Base-by-base conservation (phyloP, 768 basidiomycete genomes). In the Auricularia auricula-judae region DNA sequence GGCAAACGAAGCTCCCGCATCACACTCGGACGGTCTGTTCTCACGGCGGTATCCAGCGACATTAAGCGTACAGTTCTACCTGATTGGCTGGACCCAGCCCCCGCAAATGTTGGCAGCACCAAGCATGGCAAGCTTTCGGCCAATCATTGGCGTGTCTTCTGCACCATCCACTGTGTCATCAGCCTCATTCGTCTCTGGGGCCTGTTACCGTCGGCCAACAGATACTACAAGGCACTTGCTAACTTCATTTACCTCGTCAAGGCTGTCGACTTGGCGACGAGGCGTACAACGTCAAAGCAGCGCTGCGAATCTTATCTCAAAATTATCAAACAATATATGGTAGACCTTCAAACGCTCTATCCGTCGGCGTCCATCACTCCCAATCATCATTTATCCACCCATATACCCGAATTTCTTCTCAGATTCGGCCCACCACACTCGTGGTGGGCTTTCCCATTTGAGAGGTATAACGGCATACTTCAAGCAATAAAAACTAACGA, bases 221-320 rank as follows among this genome's bases (percentile, higher is more conserved):
- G 66, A 67, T 1, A 54, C 18, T 2, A 67, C 67, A 44, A 66
- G 36, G 34, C 34, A n/a, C 56, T 60, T 21, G 33, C 4, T 10
- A 76, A 77, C 64, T 76, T 74, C 64, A 66, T 77, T 64, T 68
- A 75, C 61, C 66, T 76, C 8, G 71, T 71, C 1, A 61, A 60
- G 3, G 74, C 74, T 0, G 66, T 74, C 8, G 62, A 65, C n/a
- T 47, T 71, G 3, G 71, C 68, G 0, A 70, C 66, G 42, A 63
- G 67, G 62, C 68, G 65, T 12, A 36, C 56, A 3, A 71, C 66
- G 18, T 65, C 70, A 12, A 16, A 2, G 4, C 11, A 66, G 0
- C 66, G 66, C 3, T 63, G 62, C 14, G n/a, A 61, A 16, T n/a
- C 61, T 53, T 63, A 64, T 14, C 10, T 34, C 4, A 7, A 62